Base-by-base conservation (phyloP, 164 flowering plant species). In the Chimonanthus salicifolius region DNA sequence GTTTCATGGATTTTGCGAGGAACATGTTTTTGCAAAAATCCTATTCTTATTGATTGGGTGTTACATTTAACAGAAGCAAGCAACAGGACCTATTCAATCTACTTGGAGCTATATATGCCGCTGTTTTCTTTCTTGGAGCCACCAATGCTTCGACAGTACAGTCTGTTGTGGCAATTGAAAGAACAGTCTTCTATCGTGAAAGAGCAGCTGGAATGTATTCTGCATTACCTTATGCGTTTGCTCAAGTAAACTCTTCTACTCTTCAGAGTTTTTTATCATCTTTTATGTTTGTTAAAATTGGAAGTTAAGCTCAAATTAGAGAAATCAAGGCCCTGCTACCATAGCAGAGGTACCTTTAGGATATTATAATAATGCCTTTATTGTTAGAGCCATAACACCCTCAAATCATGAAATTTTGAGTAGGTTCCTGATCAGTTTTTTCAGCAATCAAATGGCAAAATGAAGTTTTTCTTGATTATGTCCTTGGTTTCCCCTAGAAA, bases 131-230 rank as follows among this genome's bases (percentile, higher is more conserved):
- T 74, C 85, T 88, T 71, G 89, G 92, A 62, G 83, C 81, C 64
- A 74, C 82, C 64, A 85, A 84, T 69, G 76, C 88, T 49, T 46
- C 82, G 11, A 69, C 85, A 4, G 91, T 88, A 64, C 86, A 82
- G 62, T 69, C 87, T 54, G 78, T 88, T 64, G 91, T 88, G 45
- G 74, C 89, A 9, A 67, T 84, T 10, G 89, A 88, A 75, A 83
- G 91, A 78, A 83, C 88, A 48, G 89, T 88, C 11, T 86, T 85
- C 74, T 88, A 88, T 77, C 83, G 89, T n/a, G 89, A 88, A 81
- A 82, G 78, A 84, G 91, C 91, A 58, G 88, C 91, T 0, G 87
- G 91, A 48, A 88, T 86, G 91, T 88, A 79, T 67, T 79, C 87
- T 58, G 78, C 82, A 45, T 71, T 87, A 76, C 84, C 84, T 20